Percentiles rank a stretch among this genome's conserved stretches.
Conservation (phyloP, 768 basidiomycete genomes). For the Kwoniella mangroviensis region DNA sequence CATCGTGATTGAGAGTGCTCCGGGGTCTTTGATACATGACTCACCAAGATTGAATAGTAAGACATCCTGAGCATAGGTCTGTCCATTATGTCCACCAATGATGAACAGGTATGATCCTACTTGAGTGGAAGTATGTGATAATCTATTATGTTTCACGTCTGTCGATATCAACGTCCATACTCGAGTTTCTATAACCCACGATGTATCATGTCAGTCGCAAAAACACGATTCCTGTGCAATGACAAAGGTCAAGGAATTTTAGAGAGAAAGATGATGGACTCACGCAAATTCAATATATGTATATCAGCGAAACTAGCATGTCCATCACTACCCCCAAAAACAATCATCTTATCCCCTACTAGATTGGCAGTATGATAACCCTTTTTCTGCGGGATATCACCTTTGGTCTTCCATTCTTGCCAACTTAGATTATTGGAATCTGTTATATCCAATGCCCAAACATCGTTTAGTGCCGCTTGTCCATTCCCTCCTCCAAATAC, state of each 20-base stretch:
- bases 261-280: constrained; percentile 48
- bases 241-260: neutral
- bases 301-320: constrained; percentile 85
- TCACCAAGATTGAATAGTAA: constrained; percentile 85
- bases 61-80: constrained; percentile 70
- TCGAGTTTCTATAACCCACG: constrained; percentile 47
- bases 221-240: neutral
- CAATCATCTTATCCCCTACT: constrained; percentile 80
- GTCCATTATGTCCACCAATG: constrained; percentile 83
- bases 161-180: constrained; percentile 57
- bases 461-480: constrained; percentile 81
- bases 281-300: constrained; percentile 84
- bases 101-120: constrained; percentile 92
- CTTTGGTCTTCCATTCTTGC: constrained; percentile 66
- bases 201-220: neutral
- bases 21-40: constrained; percentile 16
- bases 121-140: constrained; percentile 82
- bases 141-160: constrained; percentile 64
- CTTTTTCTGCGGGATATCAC: constrained; percentile 58
- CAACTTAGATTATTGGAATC: constrained; percentile 63
- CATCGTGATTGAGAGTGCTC: neutral
- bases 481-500: constrained; percentile 96
- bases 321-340: constrained; percentile 90
- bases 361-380: constrained; percentile 93
- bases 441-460: constrained; percentile 81